Evolutionary conservation across 345 rosid species (phyloP).

Genomic region (Murraya koenigii): DNA sequence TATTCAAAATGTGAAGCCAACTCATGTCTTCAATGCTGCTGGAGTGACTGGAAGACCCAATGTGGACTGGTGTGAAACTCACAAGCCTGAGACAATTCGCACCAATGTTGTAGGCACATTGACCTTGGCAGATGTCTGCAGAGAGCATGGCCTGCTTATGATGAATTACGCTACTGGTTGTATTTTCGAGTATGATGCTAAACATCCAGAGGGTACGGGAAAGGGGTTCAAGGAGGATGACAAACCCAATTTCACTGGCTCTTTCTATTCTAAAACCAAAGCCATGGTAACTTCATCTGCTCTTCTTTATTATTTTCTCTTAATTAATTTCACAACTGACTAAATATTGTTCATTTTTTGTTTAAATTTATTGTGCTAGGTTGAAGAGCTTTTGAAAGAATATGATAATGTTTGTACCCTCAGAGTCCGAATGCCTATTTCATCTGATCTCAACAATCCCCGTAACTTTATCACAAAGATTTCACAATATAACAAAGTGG

Average conservation of each 20-base stretch:
- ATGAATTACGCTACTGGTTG: slow-evolving; percentile 81
- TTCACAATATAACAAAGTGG: slow-evolving; percentile 65
- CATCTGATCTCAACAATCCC: slow-evolving; percentile 72
- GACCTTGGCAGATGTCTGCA: slow-evolving; percentile 74
- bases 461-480: slow-evolving; percentile 77
- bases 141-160: slow-evolving; percentile 63
- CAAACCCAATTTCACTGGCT: slow-evolving; percentile 65
- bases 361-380: slow-evolving; percentile 30
- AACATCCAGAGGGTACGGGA: slow-evolving; percentile 60
- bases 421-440: slow-evolving; percentile 72
- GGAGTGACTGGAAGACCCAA: slow-evolving; percentile 83
- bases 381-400: slow-evolving; percentile 65
- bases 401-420: slow-evolving; percentile 72
- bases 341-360: neutral
- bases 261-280: slow-evolving; percentile 83
- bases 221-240: slow-evolving; percentile 71
- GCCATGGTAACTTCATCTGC: slow-evolving; percentile 51
- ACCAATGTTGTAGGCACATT: slow-evolving; percentile 74
- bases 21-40: slow-evolving; percentile 81
- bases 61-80: slow-evolving; percentile 82
- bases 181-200: slow-evolving; percentile 67
- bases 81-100: slow-evolving; percentile 67
- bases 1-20: slow-evolving; percentile 53
- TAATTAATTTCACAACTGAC: neutral
- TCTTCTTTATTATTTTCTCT: neutral